phyloP scores from a whole-genome alignment of 495 filamentous ascomycete species.

The Astrothelium macrocarpum region DNA sequence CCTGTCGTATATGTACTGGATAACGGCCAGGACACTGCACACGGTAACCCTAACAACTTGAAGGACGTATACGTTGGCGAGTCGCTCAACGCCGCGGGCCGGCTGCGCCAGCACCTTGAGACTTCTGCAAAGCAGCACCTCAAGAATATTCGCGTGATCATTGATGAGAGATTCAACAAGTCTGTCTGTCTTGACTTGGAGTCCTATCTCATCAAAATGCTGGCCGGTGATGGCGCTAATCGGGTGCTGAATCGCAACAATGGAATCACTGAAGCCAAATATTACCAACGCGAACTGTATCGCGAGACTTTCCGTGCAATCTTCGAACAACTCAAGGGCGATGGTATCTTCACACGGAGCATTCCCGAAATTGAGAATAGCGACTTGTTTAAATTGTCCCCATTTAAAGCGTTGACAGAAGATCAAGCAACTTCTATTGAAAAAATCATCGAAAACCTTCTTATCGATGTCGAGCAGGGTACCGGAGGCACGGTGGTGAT shows the following conservation, averaged over 20 bases:
- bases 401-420: constrained; percentile 17
- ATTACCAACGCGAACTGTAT: constrained; percentile 15
- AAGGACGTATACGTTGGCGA: constrained; percentile 16
- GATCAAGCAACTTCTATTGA: constrained; percentile 19
- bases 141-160: constrained; percentile 15
- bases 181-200: constrained; percentile 17
- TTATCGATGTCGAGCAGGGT: constrained; percentile 11
- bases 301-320: constrained; percentile 12
- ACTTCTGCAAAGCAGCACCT: constrained; percentile 14
- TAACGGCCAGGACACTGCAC: constrained; percentile 4
- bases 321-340: constrained; percentile 12
- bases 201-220: constrained; percentile 18
- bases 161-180: constrained; percentile 17
- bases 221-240: constrained; percentile 17
- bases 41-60: constrained; percentile 3
- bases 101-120: constrained; percentile 16
- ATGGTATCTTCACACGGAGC: constrained; percentile 16
- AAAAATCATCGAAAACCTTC: constrained; percentile 12
- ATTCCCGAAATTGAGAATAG: constrained; percentile 18
- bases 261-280: constrained; percentile 16
- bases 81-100: constrained; percentile 14
- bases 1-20: constrained; percentile 15
- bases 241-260: constrained; percentile 16
- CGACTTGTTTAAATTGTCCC: constrained; percentile 15
- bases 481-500: constrained; percentile 13